Percentiles rank a stretch among this genome's conserved stretches.
phyloP scores from a whole-genome alignment of 768 basidiomycete genomes.

The Lentinula lateritia region DNA sequence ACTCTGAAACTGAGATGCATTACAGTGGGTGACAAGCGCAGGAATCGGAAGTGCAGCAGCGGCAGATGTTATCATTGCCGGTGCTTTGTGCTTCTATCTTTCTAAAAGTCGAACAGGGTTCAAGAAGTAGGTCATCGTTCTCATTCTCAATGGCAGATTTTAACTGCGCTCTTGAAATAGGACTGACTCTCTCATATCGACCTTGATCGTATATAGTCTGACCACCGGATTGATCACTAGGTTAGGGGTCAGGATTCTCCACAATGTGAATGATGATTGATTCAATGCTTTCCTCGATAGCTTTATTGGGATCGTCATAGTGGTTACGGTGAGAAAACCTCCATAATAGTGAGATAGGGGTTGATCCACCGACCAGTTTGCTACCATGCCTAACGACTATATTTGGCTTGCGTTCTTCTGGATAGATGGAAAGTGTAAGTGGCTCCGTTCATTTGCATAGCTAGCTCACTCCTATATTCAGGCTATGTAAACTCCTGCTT shows the following conservation, averaged over 20 bases:
- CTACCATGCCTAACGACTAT: constrained; percentile 40
- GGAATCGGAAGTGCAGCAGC: constrained; percentile 44
- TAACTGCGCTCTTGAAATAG: constrained; percentile 14
- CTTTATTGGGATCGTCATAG: constrained; percentile 34
- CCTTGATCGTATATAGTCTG: constrained; percentile 37
- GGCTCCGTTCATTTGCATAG: not conserved
- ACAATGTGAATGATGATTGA: not conserved
- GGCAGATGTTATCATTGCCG: constrained; percentile 44
- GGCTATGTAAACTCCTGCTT: constrained; percentile 49
- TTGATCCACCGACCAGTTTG: constrained; percentile 25
- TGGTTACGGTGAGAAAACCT: constrained; percentile 28
- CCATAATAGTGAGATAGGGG: not conserved
- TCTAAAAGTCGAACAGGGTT: constrained; percentile 44
- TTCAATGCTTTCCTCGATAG: constrained; percentile 15
- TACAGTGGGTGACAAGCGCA: constrained; percentile 43
- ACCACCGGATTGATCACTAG: constrained; percentile 41
- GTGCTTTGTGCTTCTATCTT: constrained; percentile 41
- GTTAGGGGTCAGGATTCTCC: constrained; percentile 19
- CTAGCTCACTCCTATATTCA: constrained; percentile 11
- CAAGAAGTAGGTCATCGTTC: not conserved
- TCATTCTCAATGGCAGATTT: not conserved
- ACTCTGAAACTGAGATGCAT: not conserved
- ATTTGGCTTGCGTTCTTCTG: constrained; percentile 47
- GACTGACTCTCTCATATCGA: constrained; percentile 39
- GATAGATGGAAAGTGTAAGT: constrained; percentile 45